Percentiles rank a stretch among this genome's conserved stretches.
phyloP scores from a whole-genome alignment of 805 yeast species.

The Metschnikowia shivogae region DNA sequence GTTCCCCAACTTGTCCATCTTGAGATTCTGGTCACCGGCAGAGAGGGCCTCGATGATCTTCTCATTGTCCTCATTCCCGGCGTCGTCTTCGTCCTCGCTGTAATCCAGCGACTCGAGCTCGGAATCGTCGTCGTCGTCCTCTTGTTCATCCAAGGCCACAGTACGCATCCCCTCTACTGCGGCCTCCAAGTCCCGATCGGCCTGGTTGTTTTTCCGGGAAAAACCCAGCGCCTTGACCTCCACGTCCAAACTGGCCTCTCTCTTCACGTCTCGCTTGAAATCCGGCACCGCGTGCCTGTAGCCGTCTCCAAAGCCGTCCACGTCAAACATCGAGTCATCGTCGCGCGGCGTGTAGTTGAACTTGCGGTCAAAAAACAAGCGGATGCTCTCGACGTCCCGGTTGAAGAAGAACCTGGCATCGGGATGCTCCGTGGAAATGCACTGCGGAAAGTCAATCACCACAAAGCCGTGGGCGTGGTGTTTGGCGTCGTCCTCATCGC shows the following conservation, averaged over 20 bases:
- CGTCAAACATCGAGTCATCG: constrained; percentile 70
- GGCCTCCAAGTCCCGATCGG: constrained; percentile 61
- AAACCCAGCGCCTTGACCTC: constrained; percentile 91
- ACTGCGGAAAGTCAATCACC: constrained; percentile 97
- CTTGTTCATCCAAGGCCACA: constrained; percentile 28
- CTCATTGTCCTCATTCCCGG: constrained; percentile 38
- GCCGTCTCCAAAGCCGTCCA: constrained; percentile 80
- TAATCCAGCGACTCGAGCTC: constrained; percentile 19
- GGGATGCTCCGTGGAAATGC: constrained; percentile 85
- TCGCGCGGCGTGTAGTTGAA: constrained; percentile 66
- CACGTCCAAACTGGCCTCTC: constrained; percentile 71
- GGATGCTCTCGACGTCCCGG: constrained; percentile 89
- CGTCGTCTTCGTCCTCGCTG: constrained; percentile 24
- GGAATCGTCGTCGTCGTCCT: constrained; percentile 35
- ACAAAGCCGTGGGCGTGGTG: constrained; percentile 65
- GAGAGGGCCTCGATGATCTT: constrained; percentile 69
- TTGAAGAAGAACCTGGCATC: constrained; percentile 87
- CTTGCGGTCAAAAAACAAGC: constrained; percentile 75
- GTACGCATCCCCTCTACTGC: constrained; percentile 70
- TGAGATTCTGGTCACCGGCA: constrained; percentile 57
- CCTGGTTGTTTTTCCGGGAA: constrained; percentile 39
- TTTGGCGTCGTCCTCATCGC: constrained; percentile 51
- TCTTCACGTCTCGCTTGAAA: constrained; percentile 68
- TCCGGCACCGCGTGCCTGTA: constrained; percentile 72
- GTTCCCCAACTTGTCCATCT: constrained; percentile 80